phyloP scores from a whole-genome alignment of 345 rosid genomes.

The Triadica sebifera region DNA sequence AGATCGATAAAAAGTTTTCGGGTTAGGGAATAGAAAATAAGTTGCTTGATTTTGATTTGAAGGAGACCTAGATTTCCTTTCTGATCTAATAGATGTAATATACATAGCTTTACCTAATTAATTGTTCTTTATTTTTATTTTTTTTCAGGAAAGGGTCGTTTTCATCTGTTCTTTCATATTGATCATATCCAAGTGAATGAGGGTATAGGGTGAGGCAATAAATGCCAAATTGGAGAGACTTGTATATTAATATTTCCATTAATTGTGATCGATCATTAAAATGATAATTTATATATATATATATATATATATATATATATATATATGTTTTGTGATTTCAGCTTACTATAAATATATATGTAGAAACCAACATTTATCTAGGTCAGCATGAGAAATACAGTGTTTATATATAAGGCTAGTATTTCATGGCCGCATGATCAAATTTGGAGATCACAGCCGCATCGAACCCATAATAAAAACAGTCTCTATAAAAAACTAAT shows the following conservation, averaged over 20 bases:
- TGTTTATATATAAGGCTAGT: not conserved
- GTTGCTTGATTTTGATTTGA: not conserved
- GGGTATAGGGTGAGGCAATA: not conserved
- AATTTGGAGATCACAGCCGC: constrained; percentile 2
- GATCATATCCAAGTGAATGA: not conserved
- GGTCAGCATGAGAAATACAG: not conserved
- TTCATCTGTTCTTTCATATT: not conserved
- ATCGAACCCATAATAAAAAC: not conserved
- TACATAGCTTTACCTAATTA: not conserved
- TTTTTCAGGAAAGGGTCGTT: not conserved
- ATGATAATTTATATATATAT: too few species aligned
- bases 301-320: too few species aligned
- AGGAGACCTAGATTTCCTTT: not conserved
- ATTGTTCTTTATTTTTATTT: not conserved
- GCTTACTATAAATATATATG: too few species aligned
- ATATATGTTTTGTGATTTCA: too few species aligned
- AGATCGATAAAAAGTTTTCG: too few species aligned
- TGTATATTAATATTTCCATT: not conserved
- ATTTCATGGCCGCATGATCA: constrained; percentile 7
- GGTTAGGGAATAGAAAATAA: not conserved
- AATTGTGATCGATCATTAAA: too few species aligned
- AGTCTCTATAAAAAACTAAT: not conserved
- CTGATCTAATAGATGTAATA: not conserved
- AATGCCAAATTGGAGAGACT: not conserved
- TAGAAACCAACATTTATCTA: not conserved